These are phyloP conservation scores for Pleurotus platypus DNA, from an alignment of 768 basidiomycete genomes.

Conservation along the genomic window DNA sequence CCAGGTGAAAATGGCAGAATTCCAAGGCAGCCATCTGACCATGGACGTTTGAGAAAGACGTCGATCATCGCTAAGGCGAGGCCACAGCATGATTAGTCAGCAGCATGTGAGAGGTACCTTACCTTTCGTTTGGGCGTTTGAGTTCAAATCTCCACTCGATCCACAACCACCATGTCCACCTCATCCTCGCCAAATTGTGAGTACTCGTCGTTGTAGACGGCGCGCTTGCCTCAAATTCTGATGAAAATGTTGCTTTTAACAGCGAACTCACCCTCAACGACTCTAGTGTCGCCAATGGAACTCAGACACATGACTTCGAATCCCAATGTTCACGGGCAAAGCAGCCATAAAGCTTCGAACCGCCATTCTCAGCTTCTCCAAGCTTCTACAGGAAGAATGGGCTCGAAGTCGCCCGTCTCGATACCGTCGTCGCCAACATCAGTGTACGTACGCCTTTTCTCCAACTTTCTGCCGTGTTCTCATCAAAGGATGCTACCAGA, in stretches of 20 bases:
- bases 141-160: not conserved
- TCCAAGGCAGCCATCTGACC: not conserved
- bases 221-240: not conserved
- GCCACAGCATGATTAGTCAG: slow-evolving; percentile 5
- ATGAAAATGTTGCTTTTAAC: not conserved
- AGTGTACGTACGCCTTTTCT: slow-evolving; percentile 43
- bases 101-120: not conserved
- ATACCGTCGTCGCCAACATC: slow-evolving; percentile 81
- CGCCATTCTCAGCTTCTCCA: slow-evolving; percentile 48
- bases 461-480: not conserved
- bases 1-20: slow-evolving; percentile 1
- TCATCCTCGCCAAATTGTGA: slow-evolving; percentile 4
- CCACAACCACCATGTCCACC: slow-evolving; percentile 4
- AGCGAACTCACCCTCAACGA: slow-evolving; percentile 1
- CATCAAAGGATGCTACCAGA: slow-evolving; percentile 19
- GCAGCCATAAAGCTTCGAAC: slow-evolving; percentile 10
- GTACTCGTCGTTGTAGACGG: not conserved
- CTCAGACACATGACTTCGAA: slow-evolving; percentile 56
- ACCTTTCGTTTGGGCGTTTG: not conserved
- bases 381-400: slow-evolving; percentile 37
- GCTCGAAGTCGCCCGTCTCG: slow-evolving; percentile 66
- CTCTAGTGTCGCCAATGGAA: slow-evolving; percentile 24
- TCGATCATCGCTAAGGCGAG: slow-evolving; percentile 1
- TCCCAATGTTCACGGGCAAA: slow-evolving; percentile 30
- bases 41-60: slow-evolving; percentile 3